A percentile compares a stretch with the other conserved stretches of the same genome.
phyloP scores from a whole-genome alignment of 2,329 filamentous ascomycete genomes.

The Sarocladium oryzae region DNA sequence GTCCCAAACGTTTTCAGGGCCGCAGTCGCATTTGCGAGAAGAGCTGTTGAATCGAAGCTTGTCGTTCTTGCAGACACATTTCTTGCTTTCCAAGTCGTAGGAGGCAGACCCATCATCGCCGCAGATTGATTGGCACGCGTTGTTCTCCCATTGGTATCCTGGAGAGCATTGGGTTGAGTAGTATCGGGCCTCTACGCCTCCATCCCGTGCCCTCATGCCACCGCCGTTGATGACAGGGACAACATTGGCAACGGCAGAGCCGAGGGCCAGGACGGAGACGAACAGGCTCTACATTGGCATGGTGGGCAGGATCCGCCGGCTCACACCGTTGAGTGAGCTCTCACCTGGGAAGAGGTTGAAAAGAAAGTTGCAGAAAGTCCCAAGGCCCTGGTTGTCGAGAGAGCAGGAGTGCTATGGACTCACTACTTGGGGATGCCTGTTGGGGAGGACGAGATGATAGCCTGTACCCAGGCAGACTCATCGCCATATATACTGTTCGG shows the following conservation, averaged over 20 bases:
- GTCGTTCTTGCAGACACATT: not conserved
- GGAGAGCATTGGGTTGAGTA: not conserved
- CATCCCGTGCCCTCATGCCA: not conserved
- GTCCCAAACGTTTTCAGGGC: not conserved
- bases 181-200: not conserved
- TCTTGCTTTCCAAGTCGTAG: not conserved
- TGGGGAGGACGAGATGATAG: not conserved
- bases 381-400: not conserved
- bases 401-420: not conserved
- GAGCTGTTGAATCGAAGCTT: not conserved
- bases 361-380: not conserved
- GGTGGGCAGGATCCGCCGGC: not conserved
- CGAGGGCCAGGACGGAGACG: slow-evolving; percentile 3
- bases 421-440: not conserved
- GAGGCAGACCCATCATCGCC: not conserved
- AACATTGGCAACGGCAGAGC: not conserved
- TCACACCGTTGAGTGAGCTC: not conserved
- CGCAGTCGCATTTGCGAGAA: not conserved
- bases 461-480: too few species aligned
- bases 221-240: not conserved
- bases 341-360: not conserved
- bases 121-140: not conserved
- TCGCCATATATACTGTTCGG: not conserved
- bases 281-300: not conserved
- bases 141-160: not conserved